phyloP scores from a whole-genome alignment of 768 basidiomycete genomes.

The Amanita exitialis region DNA sequence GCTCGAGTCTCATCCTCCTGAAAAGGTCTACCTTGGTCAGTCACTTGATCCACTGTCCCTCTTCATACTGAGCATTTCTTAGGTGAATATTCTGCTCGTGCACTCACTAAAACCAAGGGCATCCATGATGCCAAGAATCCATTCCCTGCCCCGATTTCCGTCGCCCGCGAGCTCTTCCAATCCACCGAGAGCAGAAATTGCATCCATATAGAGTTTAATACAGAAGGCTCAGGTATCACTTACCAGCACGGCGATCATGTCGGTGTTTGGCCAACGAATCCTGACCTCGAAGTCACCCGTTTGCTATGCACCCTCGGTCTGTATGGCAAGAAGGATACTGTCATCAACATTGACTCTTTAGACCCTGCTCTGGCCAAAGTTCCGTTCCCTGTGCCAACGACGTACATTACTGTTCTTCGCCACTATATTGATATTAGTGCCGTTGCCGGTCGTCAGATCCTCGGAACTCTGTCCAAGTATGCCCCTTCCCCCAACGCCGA shows the following conservation, averaged over 20 bases:
- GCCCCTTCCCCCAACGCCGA: slow-evolving; percentile 77
- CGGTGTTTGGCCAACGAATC: slow-evolving; percentile 94
- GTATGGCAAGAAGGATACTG: slow-evolving; percentile 65
- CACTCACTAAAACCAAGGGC: slow-evolving; percentile 86
- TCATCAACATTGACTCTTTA: slow-evolving; percentile 92
- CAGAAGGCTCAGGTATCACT: slow-evolving; percentile 92
- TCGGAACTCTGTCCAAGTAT: slow-evolving; percentile 79
- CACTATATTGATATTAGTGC: slow-evolving; percentile 98
- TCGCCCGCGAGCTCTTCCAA: slow-evolving; percentile 78
- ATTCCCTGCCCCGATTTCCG: slow-evolving; percentile 73
- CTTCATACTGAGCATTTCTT: slow-evolving; percentile 10
- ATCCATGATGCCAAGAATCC: slow-evolving; percentile 99
- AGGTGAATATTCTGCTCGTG: slow-evolving; percentile 95
- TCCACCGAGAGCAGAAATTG: slow-evolving; percentile 75
- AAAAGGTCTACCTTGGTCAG: slow-evolving; percentile 91
- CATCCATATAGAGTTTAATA: slow-evolving; percentile 88
- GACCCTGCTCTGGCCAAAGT: slow-evolving; percentile 98
- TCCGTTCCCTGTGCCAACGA: slow-evolving; percentile 96
- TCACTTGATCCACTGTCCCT: slow-evolving; percentile 3
- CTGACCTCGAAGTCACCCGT: slow-evolving; percentile 85
- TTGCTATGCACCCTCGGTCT: slow-evolving; percentile 83
- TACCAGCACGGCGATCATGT: slow-evolving; percentile 99
- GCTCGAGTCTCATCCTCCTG: slow-evolving; percentile 57
- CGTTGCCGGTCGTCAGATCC: slow-evolving; percentile 88
- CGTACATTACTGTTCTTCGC: slow-evolving; percentile 85